These are phyloP conservation scores for Parathielavia appendiculata DNA, from an alignment of 495 filamentous ascomycete genomes.

Conservation along the genomic window DNA sequence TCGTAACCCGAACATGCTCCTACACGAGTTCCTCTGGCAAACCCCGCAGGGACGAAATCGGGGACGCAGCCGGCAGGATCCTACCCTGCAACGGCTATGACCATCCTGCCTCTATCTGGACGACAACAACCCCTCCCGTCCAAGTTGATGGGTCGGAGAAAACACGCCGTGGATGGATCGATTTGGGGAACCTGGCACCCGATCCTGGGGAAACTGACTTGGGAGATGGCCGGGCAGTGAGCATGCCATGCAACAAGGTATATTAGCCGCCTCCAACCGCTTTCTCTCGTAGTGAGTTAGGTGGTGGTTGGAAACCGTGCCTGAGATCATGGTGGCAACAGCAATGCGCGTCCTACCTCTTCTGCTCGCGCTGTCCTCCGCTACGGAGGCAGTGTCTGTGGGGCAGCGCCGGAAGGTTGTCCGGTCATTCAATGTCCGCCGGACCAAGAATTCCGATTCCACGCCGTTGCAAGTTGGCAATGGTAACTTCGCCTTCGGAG, in stretches of 20 bases:
- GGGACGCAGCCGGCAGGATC: conserved; percentile 1
- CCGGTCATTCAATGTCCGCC: conserved; percentile 40
- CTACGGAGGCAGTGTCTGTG: conserved; percentile 23
- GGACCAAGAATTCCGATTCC: conserved; percentile 41
- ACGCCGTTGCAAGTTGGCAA: conserved; percentile 52
- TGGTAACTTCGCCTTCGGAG: conserved; percentile 52
- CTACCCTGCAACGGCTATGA: conserved; percentile 15
- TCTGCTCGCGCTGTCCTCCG: conserved; percentile 19
- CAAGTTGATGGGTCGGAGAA: conserved; percentile 7
- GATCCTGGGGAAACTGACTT: background rate
- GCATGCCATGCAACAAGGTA: background rate
- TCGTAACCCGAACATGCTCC: conserved; percentile 14
- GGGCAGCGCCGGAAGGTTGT: conserved; percentile 27
- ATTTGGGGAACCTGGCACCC: conserved; percentile 7
- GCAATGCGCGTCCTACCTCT: conserved; percentile 20
- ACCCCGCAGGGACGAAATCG: conserved; percentile 17
- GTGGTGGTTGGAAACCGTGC: background rate
- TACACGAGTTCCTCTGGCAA: background rate
- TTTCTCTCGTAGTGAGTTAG: background rate
- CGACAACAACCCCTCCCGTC: conserved; percentile 1
- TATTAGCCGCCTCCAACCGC: background rate
- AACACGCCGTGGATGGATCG: conserved; percentile 5
- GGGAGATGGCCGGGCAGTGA: background rate
- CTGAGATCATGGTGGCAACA: background rate
- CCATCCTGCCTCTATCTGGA: conserved; percentile 17